Evolutionary conservation across 2,329 filamentous ascomycete genomes (phyloP).

Genomic region (Cordyceps cicadae): DNA sequence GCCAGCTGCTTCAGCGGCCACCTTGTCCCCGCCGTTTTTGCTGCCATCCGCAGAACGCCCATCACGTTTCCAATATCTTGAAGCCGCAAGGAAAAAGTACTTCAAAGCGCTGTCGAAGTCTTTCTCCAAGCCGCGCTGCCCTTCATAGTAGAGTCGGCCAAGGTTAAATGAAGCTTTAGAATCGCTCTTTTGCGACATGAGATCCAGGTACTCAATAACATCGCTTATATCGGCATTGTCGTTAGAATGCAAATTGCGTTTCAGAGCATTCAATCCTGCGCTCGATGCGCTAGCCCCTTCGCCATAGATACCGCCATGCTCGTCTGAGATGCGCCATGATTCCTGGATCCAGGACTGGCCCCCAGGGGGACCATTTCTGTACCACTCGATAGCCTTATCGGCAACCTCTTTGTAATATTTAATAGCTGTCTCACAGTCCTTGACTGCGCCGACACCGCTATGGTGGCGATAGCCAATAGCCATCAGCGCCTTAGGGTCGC

Average conservation of each 20-base stretch:
- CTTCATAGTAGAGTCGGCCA: slow-evolving; percentile 82
- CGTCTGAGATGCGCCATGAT: slow-evolving; percentile 79
- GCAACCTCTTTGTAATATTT: slow-evolving; percentile 90
- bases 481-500: slow-evolving; percentile 85
- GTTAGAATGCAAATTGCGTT: slow-evolving; percentile 65
- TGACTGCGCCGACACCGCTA: slow-evolving; percentile 73
- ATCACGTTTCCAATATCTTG: slow-evolving; percentile 72
- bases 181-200: slow-evolving; percentile 85
- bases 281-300: slow-evolving; percentile 88
- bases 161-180: slow-evolving; percentile 80
- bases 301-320: slow-evolving; percentile 85
- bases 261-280: slow-evolving; percentile 72
- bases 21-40: slow-evolving; percentile 63
- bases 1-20: slow-evolving; percentile 75
- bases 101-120: slow-evolving; percentile 66
- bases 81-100: slow-evolving; percentile 74
- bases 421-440: slow-evolving; percentile 76
- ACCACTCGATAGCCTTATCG: slow-evolving; percentile 84
- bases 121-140: slow-evolving; percentile 63
- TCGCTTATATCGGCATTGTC: slow-evolving; percentile 83
- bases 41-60: slow-evolving; percentile 65
- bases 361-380: slow-evolving; percentile 81
- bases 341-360: slow-evolving; percentile 71
- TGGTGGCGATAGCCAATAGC: slow-evolving; percentile 81
- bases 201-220: slow-evolving; percentile 85